Evolutionary conservation across 2,329 filamentous ascomycete genomes (phyloP).

Genomic region (Sodiomyces alkalinus): DNA sequence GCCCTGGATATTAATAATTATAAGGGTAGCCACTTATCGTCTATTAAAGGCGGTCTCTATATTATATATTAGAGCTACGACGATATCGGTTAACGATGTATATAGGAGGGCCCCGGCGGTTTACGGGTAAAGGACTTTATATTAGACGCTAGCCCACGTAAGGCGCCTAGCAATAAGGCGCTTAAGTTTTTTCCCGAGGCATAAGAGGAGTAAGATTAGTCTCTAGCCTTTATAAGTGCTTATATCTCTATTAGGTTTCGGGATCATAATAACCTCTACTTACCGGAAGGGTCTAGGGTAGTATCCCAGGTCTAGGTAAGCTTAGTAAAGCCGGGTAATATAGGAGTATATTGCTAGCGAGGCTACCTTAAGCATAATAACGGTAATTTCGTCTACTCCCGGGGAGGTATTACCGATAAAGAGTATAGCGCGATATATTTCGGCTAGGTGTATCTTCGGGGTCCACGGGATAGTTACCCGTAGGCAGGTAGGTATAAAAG

Average conservation of each 20-base stretch:
- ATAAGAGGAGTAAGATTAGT: constrained; percentile 12
- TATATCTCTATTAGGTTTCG: constrained; percentile 10
- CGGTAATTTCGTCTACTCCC: constrained; percentile 9
- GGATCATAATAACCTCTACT: constrained; percentile 12
- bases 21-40: constrained; percentile 5
- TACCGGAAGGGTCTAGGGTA: constrained; percentile 9
- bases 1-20: constrained; percentile 8
- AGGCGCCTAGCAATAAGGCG: constrained; percentile 10
- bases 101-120: constrained; percentile 11
- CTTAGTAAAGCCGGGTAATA: constrained; percentile 7
- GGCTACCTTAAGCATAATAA: constrained; percentile 6
- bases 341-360: neutral
- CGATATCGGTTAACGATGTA: constrained; percentile 8
- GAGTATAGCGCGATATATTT: constrained; percentile 6
- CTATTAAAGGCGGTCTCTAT: constrained; percentile 7
- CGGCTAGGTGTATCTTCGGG: constrained; percentile 6
- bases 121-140: constrained; percentile 9
- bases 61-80: constrained; percentile 8
- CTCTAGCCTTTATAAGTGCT: constrained; percentile 8
- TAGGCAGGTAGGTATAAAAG: neutral
- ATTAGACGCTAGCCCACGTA: constrained; percentile 7
- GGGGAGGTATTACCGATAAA: constrained; percentile 9
- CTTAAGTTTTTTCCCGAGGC: constrained; percentile 13
- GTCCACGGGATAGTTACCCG: constrained; percentile 5
- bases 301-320: constrained; percentile 8